Percentiles rank a stretch among this genome's conserved stretches.
phyloP scores from a whole-genome alignment of 163 green algal genomes.

The Volvox carteri region DNA sequence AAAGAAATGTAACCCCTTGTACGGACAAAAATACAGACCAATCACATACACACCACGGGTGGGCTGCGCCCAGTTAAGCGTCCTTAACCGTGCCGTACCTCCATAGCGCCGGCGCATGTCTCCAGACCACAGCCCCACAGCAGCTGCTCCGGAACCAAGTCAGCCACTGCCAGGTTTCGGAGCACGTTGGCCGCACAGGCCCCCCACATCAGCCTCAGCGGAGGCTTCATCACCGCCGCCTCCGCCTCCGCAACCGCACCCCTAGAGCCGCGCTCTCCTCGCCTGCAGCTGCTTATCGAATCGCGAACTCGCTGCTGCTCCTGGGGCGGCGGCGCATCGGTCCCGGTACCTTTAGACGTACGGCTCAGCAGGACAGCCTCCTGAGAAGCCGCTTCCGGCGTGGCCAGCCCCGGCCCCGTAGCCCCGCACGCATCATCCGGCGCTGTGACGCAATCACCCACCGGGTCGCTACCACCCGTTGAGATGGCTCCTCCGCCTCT shows the following conservation, averaged over 20 bases:
- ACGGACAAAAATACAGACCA: too few relatives aligned
- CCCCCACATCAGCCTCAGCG: not conserved
- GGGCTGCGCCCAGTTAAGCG: too few relatives aligned
- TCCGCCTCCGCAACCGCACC: not conserved
- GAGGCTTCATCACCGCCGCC: not conserved
- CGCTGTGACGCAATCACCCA: too few relatives aligned
- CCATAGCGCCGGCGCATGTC: not conserved
- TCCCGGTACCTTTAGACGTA: too few relatives aligned
- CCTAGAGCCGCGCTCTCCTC: not conserved
- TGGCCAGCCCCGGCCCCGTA: too few relatives aligned
- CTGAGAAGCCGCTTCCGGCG: too few relatives aligned
- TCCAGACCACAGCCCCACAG: constrained; percentile 4
- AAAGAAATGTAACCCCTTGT: too few relatives aligned
- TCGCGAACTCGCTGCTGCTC: not conserved
- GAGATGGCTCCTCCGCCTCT: too few relatives aligned
- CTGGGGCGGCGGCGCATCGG: not conserved
- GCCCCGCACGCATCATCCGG: too few relatives aligned
- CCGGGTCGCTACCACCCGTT: too few relatives aligned
- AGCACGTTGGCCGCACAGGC: not conserved
- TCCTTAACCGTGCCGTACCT: constrained; percentile 15
- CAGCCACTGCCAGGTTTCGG: constrained; percentile 25
- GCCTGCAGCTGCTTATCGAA: not conserved
- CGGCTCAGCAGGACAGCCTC: too few relatives aligned
- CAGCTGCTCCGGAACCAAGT: constrained; percentile 17
- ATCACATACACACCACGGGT: too few relatives aligned